Base-by-base conservation (phyloP, 2,329 filamentous ascomycete genomes). In the Fusarium penzigii region DNA sequence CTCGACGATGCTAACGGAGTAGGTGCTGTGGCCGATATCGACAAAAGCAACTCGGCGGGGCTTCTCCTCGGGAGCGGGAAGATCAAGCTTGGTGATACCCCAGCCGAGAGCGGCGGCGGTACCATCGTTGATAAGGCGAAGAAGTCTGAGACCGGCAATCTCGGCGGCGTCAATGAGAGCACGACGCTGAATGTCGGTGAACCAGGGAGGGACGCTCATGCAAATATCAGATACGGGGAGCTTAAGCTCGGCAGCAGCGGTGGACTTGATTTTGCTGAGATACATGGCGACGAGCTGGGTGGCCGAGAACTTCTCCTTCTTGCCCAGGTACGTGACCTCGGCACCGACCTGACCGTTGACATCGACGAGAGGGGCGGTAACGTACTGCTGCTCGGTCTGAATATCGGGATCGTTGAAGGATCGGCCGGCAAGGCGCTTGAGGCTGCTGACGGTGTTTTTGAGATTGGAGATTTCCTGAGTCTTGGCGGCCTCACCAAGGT, bases 381-480 rank as follows among this genome's bases (percentile, higher is more conserved):
- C 86, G 75, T 85, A 97, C 70, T 96, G 83, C 78, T 96, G 89
- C 83, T 99, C 94, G 70, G 94, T 83, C 76, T 92, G 84, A 59
- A 96, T 82, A 82, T 99, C 94, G 70, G 94, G 92, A 71, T 99
- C 94, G 72, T 82, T 87, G 76, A 93, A 83, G 58, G 83, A 81
- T 71, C 94, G 91, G 70, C 94, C 94, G 69, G 89, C 88, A 65
- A 99, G 87, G 69, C 94, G 90, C 80, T 96, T 96, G 68, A 99
- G 84, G 63, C 86, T 92, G 73, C 85, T 82, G 77, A 99, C 90
- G 64, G 94, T 99, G 84, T 99, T 99, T 82, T 97, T 99, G 70
- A 97, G 86, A 82, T 99, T 99, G 70, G 93, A 96, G 72, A 96
- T 95, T 78, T 99, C 94, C 79, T 97, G 93, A 64, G 93, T 97